These are phyloP conservation scores for Trametes punicea DNA, from an alignment of 768 basidiomycete genomes.

Conservation along the genomic window DNA sequence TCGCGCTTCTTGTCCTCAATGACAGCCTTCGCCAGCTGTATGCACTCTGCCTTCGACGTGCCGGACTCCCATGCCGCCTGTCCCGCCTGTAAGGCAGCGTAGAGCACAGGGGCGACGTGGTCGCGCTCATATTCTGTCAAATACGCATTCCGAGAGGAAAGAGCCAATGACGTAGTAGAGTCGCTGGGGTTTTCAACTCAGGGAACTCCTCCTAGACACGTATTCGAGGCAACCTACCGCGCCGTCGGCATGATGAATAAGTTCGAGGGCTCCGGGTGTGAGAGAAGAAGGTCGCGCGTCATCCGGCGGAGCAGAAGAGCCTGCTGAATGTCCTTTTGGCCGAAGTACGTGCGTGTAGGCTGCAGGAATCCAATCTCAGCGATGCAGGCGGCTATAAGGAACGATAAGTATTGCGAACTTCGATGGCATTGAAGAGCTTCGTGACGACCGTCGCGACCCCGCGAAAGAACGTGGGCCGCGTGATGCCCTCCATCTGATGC, in stretches of 20 bases:
- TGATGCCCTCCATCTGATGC: conserved; percentile 89
- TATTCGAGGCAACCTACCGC: conserved; percentile 37
- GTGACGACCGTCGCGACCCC: conserved; percentile 94
- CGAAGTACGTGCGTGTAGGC: conserved; percentile 93
- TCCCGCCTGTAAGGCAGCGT: conserved; percentile 62
- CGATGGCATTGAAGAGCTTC: conserved; percentile 90
- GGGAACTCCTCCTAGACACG: not conserved
- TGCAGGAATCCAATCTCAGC: conserved; percentile 27
- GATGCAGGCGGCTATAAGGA: not conserved
- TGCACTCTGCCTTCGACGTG: conserved; percentile 46
- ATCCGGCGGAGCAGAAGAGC: conserved; percentile 80
- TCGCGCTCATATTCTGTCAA: conserved; percentile 60
- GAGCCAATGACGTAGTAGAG: conserved; percentile 62
- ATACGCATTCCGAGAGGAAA: conserved; percentile 90
- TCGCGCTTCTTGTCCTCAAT: conserved; percentile 31
- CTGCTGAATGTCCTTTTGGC: conserved; percentile 99
- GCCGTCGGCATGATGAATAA: conserved; percentile 88
- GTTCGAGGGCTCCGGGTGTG: conserved; percentile 66
- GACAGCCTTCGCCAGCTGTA: conserved; percentile 41
- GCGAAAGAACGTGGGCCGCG: conserved; percentile 88
- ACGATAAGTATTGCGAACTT: conserved; percentile 46
- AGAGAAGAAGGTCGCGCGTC: conserved; percentile 74
- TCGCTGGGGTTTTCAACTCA: conserved; percentile 31
- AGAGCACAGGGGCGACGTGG: conserved; percentile 62
- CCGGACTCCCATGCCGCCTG: conserved; percentile 52